A percentile compares a stretch with the other conserved stretches of the same genome.
phyloP scores from a whole-genome alignment of 257 asterid genomes.

The Scutellaria baicalensis region DNA sequence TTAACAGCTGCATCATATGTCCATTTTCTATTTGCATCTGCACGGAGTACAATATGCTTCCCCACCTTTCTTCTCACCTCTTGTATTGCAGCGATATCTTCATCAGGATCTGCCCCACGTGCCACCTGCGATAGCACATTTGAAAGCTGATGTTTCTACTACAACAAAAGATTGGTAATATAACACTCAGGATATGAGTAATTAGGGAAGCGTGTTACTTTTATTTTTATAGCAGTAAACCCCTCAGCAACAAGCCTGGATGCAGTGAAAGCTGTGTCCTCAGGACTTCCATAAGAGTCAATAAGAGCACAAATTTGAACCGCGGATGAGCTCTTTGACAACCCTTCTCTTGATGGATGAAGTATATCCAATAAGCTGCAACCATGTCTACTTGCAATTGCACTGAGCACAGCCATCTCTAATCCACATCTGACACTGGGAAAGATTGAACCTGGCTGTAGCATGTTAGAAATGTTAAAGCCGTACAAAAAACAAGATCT shows the following conservation, averaged over 20 bases:
- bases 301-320: constrained; percentile 80
- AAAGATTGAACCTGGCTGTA: constrained; percentile 75
- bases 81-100: constrained; percentile 72
- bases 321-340: constrained; percentile 28
- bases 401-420: constrained; percentile 91
- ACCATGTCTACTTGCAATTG: constrained; percentile 62
- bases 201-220: constrained; percentile 31
- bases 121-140: constrained; percentile 53
- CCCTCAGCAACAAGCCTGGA: constrained; percentile 71
- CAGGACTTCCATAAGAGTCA: constrained; percentile 69
- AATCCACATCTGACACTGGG: constrained; percentile 95
- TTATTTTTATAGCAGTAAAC: constrained; percentile 72
- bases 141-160: neutral
- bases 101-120: constrained; percentile 59
- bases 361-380: constrained; percentile 58
- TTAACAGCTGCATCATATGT: constrained; percentile 58
- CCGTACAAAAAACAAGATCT: neutral
- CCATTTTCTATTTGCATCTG: constrained; percentile 91
- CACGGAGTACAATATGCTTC: constrained; percentile 57
- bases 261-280: constrained; percentile 65
- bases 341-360: constrained; percentile 34
- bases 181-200: neutral
- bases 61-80: constrained; percentile 85
- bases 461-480: constrained; percentile 17
- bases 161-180: neutral